Evolutionary conservation across 2,329 filamentous ascomycete species (phyloP).

Genomic region (Colletotrichum sp.): DNA sequence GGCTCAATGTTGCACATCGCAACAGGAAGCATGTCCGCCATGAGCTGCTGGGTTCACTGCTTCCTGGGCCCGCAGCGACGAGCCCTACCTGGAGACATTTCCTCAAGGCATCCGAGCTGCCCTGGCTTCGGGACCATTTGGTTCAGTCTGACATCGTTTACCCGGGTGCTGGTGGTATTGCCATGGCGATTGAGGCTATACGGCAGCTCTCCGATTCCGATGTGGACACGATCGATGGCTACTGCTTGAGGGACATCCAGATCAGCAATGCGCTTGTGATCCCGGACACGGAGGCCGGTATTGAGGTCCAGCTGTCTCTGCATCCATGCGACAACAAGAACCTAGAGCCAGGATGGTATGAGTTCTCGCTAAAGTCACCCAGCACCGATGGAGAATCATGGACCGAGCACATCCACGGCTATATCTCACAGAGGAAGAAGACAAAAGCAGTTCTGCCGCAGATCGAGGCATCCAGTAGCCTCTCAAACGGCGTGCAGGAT

Average conservation of each 20-base stretch:
- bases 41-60: slow-evolving; percentile 6
- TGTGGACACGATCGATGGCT: slow-evolving; percentile 9
- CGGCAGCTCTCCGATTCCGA: background rate
- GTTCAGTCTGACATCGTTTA: slow-evolving; percentile 49
- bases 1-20: slow-evolving; percentile 11
- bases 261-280: slow-evolving; percentile 22
- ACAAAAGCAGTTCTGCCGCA: slow-evolving; percentile 24
- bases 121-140: slow-evolving; percentile 51
- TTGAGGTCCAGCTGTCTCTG: background rate
- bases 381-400: slow-evolving; percentile 46
- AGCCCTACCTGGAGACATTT: background rate
- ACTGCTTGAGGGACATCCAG: slow-evolving; percentile 20
- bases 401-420: background rate
- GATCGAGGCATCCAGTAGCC: slow-evolving; percentile 14
- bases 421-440: background rate
- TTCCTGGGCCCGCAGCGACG: slow-evolving; percentile 22
- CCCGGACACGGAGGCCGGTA: background rate
- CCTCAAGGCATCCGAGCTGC: slow-evolving; percentile 34
- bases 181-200: slow-evolving; percentile 28
- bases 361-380: slow-evolving; percentile 30
- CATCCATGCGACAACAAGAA: background rate
- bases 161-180: slow-evolving; percentile 38
- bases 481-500: slow-evolving; percentile 25
- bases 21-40: slow-evolving; percentile 1
- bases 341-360: slow-evolving; percentile 5